Evolutionary conservation across 768 basidiomycete species (phyloP).

Genomic region (Chalciporus chontae): DNA sequence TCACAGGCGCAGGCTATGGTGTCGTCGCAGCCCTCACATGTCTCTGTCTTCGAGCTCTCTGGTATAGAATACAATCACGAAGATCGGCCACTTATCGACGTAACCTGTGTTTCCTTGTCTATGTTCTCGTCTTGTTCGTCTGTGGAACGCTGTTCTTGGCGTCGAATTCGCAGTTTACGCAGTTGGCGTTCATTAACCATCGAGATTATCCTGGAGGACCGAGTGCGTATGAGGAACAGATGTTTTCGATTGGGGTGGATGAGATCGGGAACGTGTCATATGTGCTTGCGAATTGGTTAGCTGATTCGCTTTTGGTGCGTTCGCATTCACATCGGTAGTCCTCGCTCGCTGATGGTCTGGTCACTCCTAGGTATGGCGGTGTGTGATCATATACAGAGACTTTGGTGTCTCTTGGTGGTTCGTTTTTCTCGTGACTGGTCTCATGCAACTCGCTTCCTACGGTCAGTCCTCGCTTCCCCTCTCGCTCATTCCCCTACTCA

Average conservation of each 20-base stretch:
- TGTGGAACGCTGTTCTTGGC: slow-evolving; percentile 24
- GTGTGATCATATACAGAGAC: slow-evolving; percentile 26
- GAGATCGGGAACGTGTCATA: slow-evolving; percentile 24
- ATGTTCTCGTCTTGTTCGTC: slow-evolving; percentile 19
- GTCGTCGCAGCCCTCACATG: slow-evolving; percentile 23
- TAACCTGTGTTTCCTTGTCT: slow-evolving; percentile 23
- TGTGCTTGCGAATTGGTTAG: slow-evolving; percentile 28
- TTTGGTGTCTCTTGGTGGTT: slow-evolving; percentile 11
- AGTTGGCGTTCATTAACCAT: slow-evolving; percentile 28
- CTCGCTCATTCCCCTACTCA: background rate
- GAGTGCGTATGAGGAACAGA: slow-evolving; percentile 20
- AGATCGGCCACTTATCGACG: slow-evolving; percentile 7
- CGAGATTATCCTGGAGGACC: slow-evolving; percentile 26
- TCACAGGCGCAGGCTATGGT: slow-evolving; percentile 27
- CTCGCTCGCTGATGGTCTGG: background rate
- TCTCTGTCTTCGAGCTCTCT: slow-evolving; percentile 21
- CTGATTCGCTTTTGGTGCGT: slow-evolving; percentile 24
- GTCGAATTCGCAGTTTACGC: slow-evolving; percentile 28
- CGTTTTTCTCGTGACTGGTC: slow-evolving; percentile 17
- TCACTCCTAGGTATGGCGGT: slow-evolving; percentile 28
- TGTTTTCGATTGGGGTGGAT: slow-evolving; percentile 27
- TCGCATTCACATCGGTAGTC: background rate
- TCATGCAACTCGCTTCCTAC: slow-evolving; percentile 25
- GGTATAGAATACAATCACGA: slow-evolving; percentile 14
- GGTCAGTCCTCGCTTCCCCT: slow-evolving; percentile 9